Percentiles rank a stretch among this genome's conserved stretches.
Evolutionary conservation across 2,329 filamentous ascomycete genomes (phyloP).

Genomic region (Cadophora sp.): DNA sequence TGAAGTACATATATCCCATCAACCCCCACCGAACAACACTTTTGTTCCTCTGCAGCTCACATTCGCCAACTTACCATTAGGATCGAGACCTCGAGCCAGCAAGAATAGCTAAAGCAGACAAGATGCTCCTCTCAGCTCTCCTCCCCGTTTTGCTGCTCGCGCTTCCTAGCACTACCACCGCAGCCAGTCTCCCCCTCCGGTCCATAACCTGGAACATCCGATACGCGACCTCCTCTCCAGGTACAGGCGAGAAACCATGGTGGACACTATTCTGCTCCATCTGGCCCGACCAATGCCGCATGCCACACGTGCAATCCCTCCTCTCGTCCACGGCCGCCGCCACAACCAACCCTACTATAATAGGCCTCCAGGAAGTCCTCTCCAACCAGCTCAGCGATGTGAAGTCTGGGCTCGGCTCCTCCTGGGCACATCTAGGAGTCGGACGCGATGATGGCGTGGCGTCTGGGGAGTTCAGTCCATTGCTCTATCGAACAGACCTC

Average conservation of each 20-base stretch:
- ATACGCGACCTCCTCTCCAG: not conserved
- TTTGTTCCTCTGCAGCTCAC: not conserved
- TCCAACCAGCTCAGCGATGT: constrained; percentile 13
- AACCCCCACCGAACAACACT: not conserved
- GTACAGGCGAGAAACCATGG: constrained; percentile 10
- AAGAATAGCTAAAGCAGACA: not conserved
- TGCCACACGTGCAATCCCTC: constrained; percentile 11
- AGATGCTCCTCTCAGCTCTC: not conserved
- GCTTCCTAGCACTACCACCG: not conserved
- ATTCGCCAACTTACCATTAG: not conserved
- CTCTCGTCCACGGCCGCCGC: not conserved
- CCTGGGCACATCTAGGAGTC: constrained; percentile 13
- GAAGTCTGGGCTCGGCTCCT: not conserved
- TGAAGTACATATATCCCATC: not conserved
- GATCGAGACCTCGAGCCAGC: not conserved
- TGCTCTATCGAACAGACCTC: not conserved
- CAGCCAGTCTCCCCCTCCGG: constrained; percentile 11
- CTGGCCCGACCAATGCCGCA: constrained; percentile 4
- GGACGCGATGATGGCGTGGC: constrained; percentile 5
- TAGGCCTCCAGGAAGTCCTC: constrained; percentile 16
- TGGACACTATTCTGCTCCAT: not conserved
- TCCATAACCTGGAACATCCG: constrained; percentile 15
- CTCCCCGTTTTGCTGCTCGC: not conserved
- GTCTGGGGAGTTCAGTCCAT: not conserved
- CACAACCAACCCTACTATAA: not conserved